Evolutionary conservation across 352 stramenopile genomes (phyloP), one percentile per base, ranked within the genome.

Genomic region (Phytophthora pinifolia): DNA sequence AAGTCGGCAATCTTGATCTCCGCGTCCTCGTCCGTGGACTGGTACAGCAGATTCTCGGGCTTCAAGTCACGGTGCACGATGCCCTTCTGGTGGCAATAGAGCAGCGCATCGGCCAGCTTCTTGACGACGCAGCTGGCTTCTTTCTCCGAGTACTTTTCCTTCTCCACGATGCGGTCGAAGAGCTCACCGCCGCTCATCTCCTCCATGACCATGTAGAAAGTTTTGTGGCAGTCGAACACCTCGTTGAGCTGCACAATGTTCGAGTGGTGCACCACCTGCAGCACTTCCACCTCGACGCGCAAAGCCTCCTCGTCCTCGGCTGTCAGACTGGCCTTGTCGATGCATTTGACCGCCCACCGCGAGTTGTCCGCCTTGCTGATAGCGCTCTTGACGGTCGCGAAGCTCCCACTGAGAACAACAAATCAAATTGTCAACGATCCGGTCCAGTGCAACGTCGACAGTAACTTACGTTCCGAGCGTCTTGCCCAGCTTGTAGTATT

Each of bases 1-100:
- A 97, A 97, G 62, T 96, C 89, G 30, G 87, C 85, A 44, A 97
- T 95, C 62, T 98, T 98, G 62, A 99, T 96, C 50, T 95, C 76
- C 0, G 94, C 83, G 45, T 98, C 72, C 13, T 98, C 78, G 17
- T 95, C 83, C 9, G 72, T 83, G 55, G 77, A 85, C 48, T 88
- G 65, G 34, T 98, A 91, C 4, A 97, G 48, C 42, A 97, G 46
- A 59, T 97, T 97, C 53, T 97, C 88, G 4, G 88, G 89, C 62
- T 92, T 92, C n/a, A 92, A 65, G 43, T 92, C 83, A 32, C 79
- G 76, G 46, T 99, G 96, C 1, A 96, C 92, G 54, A 99, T 96
- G 33, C 91, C 79, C 54, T 88, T 71, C 3, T 79, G 62, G 71
- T 98, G 91, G 46, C 85, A 96, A 59, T 97, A 96, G 6, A 87